Percentiles rank a stretch among this genome's conserved stretches.
Conservation (phyloP, 2,329 filamentous ascomycete species). For the Fusarium udum region DNA sequence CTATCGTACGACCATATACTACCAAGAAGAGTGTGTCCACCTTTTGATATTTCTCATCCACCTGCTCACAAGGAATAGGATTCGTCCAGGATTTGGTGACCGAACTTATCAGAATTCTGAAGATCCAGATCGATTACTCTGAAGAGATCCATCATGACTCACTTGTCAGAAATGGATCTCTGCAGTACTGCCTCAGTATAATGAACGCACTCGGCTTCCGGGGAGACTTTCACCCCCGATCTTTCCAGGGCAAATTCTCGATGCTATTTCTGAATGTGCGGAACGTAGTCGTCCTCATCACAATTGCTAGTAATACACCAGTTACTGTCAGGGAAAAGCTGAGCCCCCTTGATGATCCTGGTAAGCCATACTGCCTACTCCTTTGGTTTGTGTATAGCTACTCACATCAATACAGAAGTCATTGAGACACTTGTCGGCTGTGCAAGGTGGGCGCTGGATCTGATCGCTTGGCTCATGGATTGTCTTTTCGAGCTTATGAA, state of each 20-base stretch:
- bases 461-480: constrained; percentile 71
- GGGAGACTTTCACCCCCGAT: constrained; percentile 68
- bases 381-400: background rate
- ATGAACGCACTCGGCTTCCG: constrained; percentile 81
- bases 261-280: constrained; percentile 80
- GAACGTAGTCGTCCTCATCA: constrained; percentile 73
- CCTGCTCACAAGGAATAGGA: constrained; percentile 51
- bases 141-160: constrained; percentile 77
- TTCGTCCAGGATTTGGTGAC: constrained; percentile 71
- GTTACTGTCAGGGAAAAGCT: constrained; percentile 63
- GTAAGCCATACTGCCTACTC: constrained; percentile 38
- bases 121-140: constrained; percentile 82
- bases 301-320: constrained; percentile 68
- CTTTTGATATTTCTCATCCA: background rate
- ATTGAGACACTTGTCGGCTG: constrained; percentile 78
- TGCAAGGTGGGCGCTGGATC: constrained; percentile 80
- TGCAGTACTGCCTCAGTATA: constrained; percentile 81
- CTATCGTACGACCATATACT: constrained; percentile 65
- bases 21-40: constrained; percentile 46
- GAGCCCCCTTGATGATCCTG: constrained; percentile 69
- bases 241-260: constrained; percentile 76
- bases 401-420: constrained; percentile 62
- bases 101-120: constrained; percentile 75
- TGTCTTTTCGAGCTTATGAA: constrained; percentile 65
- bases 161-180: constrained; percentile 74